Conservation (phyloP, 2,329 filamentous ascomycete species). For the Decorospora gaudefroyi region DNA sequence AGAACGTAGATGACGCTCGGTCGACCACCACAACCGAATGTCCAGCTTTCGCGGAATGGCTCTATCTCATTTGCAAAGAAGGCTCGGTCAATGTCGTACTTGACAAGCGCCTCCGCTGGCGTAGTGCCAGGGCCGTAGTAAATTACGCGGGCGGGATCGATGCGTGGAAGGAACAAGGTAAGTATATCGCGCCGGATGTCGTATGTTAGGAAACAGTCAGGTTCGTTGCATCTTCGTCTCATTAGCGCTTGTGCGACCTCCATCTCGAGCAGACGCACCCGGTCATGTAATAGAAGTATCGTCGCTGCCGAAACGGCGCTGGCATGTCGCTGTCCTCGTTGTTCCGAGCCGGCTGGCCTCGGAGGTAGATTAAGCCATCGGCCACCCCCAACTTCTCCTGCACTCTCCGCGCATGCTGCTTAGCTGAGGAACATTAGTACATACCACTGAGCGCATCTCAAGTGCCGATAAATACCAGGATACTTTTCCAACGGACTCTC, state of each 20-base stretch:
- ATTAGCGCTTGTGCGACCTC: slow-evolving; percentile 16
- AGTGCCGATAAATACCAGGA: slow-evolving; percentile 36
- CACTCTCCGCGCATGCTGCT: slow-evolving; percentile 48
- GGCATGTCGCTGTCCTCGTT: slow-evolving; percentile 64
- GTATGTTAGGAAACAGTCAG: slow-evolving; percentile 62
- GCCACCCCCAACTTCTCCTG: slow-evolving; percentile 42
- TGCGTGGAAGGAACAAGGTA: slow-evolving; percentile 73
- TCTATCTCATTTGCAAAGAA: slow-evolving; percentile 54
- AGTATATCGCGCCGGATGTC: slow-evolving; percentile 64
- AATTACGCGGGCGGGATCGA: slow-evolving; percentile 64
- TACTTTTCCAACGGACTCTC: slow-evolving; percentile 46
- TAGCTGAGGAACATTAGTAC: slow-evolving; percentile 35
- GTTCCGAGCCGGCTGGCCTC: slow-evolving; percentile 55
- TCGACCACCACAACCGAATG: slow-evolving; percentile 22
- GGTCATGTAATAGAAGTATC: slow-evolving; percentile 66
- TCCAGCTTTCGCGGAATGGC: slow-evolving; percentile 41
- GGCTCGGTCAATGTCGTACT: slow-evolving; percentile 72
- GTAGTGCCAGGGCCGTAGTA: slow-evolving; percentile 67
- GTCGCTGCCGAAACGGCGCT: slow-evolving; percentile 61
- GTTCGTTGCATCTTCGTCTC: slow-evolving; percentile 49
- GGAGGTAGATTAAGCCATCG: slow-evolving; percentile 60
- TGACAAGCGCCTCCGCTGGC: slow-evolving; percentile 63
- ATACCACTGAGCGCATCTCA: not conserved
- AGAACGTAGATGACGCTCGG: slow-evolving; percentile 44
- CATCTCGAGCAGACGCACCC: slow-evolving; percentile 45